Percentiles rank a stretch among this genome's conserved stretches.
Conservation (phyloP, 2,329 filamentous ascomycete species). For the Helotiales sp. region DNA sequence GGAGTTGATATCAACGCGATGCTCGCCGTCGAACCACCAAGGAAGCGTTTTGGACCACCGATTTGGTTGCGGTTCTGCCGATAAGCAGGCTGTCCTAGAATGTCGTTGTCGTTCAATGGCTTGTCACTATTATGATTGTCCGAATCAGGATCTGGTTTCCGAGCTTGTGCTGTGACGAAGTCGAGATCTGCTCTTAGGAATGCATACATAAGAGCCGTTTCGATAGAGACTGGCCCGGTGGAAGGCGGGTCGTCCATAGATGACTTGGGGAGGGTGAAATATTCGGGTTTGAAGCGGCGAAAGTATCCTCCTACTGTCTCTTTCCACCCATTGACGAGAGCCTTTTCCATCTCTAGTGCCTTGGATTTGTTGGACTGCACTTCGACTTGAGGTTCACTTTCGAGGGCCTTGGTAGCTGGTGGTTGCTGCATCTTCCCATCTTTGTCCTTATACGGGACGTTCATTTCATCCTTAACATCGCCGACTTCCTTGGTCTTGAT, state of each 20-base stretch:
- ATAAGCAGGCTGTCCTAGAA: constrained; percentile 66
- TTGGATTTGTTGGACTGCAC: constrained; percentile 48
- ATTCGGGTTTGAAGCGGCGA: constrained; percentile 79
- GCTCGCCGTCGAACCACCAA: constrained; percentile 90
- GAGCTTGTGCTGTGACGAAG: constrained; percentile 86
- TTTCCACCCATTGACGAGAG: constrained; percentile 76
- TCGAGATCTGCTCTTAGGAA: constrained; percentile 94
- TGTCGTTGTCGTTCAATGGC: constrained; percentile 82
- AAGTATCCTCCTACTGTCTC: constrained; percentile 92
- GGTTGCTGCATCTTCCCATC: constrained; percentile 33
- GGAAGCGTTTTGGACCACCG: constrained; percentile 76
- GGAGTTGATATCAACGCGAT: constrained; percentile 90
- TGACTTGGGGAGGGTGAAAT: constrained; percentile 56
- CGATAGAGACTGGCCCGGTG: constrained; percentile 57
- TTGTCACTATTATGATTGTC: constrained; percentile 71
- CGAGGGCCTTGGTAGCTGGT: constrained; percentile 40
- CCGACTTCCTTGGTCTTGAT: constrained; percentile 52
- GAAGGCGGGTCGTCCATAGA: constrained; percentile 30
- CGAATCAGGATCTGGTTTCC: constrained; percentile 71
- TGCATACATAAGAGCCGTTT: constrained; percentile 83
- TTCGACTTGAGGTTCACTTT: constrained; percentile 39
- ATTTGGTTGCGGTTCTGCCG: constrained; percentile 60
- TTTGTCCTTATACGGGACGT: constrained; percentile 30
- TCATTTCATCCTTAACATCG: constrained; percentile 37
- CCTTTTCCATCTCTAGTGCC: constrained; percentile 67